Evolutionary conservation across 352 stramenopile species (phyloP).

Genomic region (Hyaloperonospora arabidopsidis): DNA sequence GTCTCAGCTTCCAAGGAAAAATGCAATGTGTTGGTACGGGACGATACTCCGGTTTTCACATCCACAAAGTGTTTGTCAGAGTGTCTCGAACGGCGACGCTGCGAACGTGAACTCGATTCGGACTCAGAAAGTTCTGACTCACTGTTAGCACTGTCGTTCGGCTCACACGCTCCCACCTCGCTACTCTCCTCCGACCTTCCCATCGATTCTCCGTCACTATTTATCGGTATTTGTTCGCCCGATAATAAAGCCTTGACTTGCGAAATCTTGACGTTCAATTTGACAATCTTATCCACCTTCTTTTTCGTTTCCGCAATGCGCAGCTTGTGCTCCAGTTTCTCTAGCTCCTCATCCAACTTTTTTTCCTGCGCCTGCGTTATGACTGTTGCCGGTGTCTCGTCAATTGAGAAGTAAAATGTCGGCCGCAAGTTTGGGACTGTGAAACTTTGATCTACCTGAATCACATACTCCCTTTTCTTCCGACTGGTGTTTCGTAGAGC

Average conservation of each 20-base stretch:
- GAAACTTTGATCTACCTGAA: slow-evolving; percentile 73
- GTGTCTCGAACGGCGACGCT: slow-evolving; percentile 26
- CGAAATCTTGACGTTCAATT: slow-evolving; percentile 77
- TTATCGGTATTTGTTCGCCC: slow-evolving; percentile 55
- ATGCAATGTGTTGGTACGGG: slow-evolving; percentile 57
- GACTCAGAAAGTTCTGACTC: slow-evolving; percentile 80
- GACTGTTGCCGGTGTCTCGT: slow-evolving; percentile 70
- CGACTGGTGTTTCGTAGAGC: slow-evolving; percentile 80
- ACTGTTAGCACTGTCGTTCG: slow-evolving; percentile 78
- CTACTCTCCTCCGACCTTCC: slow-evolving; percentile 24
- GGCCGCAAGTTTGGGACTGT: slow-evolving; percentile 54
- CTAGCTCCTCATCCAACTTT: slow-evolving; percentile 84
- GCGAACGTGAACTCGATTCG: slow-evolving; percentile 31
- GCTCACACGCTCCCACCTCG: slow-evolving; percentile 30
- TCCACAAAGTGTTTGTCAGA: slow-evolving; percentile 22
- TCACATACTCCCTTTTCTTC: slow-evolving; percentile 84
- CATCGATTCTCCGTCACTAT: slow-evolving; percentile 34
- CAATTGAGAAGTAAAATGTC: slow-evolving; percentile 77
- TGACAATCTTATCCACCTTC: slow-evolving; percentile 83
- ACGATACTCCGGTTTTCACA: slow-evolving; percentile 26
- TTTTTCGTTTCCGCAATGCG: slow-evolving; percentile 86
- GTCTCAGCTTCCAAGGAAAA: slow-evolving; percentile 81
- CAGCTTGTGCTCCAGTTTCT: slow-evolving; percentile 87
- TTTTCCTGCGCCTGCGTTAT: slow-evolving; percentile 88
- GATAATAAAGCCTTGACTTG: slow-evolving; percentile 70